phyloP scores from a whole-genome alignment of 2,329 filamentous ascomycete genomes.

The Aspergillus sp. region DNA sequence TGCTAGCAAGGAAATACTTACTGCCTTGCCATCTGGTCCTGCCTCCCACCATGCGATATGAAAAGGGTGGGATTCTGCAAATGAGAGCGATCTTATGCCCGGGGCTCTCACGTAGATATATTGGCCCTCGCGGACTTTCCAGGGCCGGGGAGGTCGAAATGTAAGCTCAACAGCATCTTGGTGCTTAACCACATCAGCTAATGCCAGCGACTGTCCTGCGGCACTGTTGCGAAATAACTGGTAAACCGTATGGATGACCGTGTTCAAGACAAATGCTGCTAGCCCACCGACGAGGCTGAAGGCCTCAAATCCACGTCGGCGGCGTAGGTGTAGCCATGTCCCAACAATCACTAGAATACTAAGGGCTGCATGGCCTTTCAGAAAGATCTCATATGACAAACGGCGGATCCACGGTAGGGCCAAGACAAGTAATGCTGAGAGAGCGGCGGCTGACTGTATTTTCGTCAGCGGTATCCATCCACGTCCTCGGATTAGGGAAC shows the following conservation, averaged over 20 bases:
- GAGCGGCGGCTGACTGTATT: not conserved
- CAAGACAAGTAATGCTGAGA: not conserved
- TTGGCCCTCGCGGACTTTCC: constrained; percentile 9
- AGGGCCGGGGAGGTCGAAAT: constrained; percentile 5
- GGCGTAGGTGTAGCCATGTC: constrained; percentile 1
- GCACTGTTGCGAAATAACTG: constrained; percentile 1
- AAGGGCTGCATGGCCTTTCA: not conserved
- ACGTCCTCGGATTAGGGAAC: not conserved
- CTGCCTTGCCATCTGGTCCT: constrained; percentile 3
- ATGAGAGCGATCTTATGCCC: constrained; percentile 3
- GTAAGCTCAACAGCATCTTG: constrained; percentile 10
- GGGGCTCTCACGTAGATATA: constrained; percentile 10
- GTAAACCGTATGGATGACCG: not conserved
- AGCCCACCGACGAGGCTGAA: not conserved
- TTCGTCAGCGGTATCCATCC: not conserved
- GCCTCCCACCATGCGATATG: constrained; percentile 7
- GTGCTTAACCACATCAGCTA: constrained; percentile 1
- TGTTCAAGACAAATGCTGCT: not conserved
- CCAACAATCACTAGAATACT: not conserved
- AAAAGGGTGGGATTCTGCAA: constrained; percentile 12
- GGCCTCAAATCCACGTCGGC: not conserved
- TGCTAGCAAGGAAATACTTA: constrained; percentile 1
- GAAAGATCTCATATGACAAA: constrained; percentile 1
- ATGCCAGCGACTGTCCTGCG: not conserved
- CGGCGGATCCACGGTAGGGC: not conserved